A percentile compares a stretch with the other conserved stretches of the same genome.
Evolutionary conservation across 306 rosid species (phyloP).

Genomic region (Cercis canadensis): DNA sequence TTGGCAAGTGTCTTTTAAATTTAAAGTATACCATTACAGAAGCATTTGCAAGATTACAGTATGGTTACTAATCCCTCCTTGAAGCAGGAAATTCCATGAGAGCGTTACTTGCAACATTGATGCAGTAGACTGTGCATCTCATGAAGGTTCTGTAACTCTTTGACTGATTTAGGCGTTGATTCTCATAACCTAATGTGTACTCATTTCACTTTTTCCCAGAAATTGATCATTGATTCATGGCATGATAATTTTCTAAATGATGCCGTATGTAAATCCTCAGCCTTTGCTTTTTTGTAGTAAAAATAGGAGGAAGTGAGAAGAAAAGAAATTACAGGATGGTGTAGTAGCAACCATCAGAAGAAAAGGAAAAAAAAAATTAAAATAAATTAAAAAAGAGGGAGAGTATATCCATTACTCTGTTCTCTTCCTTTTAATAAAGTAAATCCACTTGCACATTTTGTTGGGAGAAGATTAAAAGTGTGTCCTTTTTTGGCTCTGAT

Average conservation of each 20-base stretch:
- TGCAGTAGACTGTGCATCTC: constrained; percentile 40
- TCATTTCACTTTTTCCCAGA: not conserved
- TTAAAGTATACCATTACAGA: not conserved
- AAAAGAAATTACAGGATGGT: not conserved
- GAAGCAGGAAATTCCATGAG: constrained; percentile 69
- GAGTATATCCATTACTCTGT: not conserved
- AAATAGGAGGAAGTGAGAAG: constrained; percentile 13
- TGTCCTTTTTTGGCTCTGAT: not conserved
- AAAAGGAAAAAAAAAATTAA: not conserved
- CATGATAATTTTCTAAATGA: not conserved
- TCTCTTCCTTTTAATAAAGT: constrained; percentile 3
- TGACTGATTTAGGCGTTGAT: constrained; percentile 18
- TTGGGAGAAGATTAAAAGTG: not conserved
- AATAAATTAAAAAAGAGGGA: not conserved
- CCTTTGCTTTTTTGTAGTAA: constrained; percentile 4
- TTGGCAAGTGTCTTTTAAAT: constrained; percentile 1
- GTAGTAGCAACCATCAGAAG: not conserved
- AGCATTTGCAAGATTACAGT: not conserved
- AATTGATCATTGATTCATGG: not conserved
- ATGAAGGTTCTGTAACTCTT: constrained; percentile 43
- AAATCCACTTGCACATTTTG: not conserved
- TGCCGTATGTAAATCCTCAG: not conserved
- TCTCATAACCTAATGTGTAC: not conserved
- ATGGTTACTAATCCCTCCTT: constrained; percentile 14
- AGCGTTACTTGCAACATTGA: constrained; percentile 34